Conservation (phyloP, 2,329 filamentous ascomycete genomes). For the Arachnopeziza araneosa region DNA sequence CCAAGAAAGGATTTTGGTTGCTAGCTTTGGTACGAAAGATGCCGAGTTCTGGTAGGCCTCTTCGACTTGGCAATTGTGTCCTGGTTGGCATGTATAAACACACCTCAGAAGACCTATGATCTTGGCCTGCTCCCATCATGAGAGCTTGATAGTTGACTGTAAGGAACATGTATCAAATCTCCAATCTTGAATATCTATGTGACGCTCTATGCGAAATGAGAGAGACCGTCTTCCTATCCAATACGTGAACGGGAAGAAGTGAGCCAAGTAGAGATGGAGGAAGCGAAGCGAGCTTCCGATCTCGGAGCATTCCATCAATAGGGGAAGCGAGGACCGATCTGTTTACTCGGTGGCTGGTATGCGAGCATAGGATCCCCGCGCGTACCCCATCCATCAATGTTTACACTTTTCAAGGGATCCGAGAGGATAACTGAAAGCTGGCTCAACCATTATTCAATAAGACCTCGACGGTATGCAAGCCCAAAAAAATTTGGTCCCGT, state of each 20-base stretch:
- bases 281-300: slow-evolving; percentile 10
- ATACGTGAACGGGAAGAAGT: background rate
- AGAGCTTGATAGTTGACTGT: background rate
- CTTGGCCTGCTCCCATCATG: slow-evolving; percentile 17
- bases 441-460: too few relatives aligned
- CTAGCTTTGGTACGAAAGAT: slow-evolving; percentile 58
- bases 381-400: too few relatives aligned
- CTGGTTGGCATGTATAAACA: background rate
- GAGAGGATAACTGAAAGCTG: too few relatives aligned
- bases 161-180: background rate
- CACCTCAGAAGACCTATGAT: slow-evolving; percentile 37
- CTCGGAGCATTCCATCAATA: slow-evolving; percentile 7
- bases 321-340: background rate
- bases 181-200: too few relatives aligned
- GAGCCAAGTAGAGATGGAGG: background rate
- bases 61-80: background rate
- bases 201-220: too few relatives aligned
- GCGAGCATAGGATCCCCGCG: too few relatives aligned
- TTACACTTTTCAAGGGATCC: too few relatives aligned
- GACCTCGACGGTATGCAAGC: too few relatives aligned
- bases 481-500: too few relatives aligned
- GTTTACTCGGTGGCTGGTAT: background rate
- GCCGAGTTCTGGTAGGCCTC: slow-evolving; percentile 53
- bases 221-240: too few relatives aligned
- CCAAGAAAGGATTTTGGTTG: slow-evolving; percentile 52